Percentiles rank a stretch among this genome's conserved stretches.
phyloP scores from a whole-genome alignment of 2,329 filamentous ascomycete genomes.

The Aspergillus alliaceus region DNA sequence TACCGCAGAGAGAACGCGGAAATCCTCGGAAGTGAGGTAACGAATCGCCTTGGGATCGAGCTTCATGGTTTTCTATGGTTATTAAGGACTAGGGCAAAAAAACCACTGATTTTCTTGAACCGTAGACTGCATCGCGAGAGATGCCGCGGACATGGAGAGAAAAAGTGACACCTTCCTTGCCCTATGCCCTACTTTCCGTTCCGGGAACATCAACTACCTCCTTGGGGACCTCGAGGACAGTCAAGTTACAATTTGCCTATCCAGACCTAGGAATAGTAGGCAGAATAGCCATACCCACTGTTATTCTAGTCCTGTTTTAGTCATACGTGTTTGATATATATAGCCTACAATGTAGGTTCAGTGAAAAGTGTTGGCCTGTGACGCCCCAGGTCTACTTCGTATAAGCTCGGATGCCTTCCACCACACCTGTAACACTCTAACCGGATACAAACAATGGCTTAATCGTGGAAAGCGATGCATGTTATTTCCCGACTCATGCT shows the following conservation, averaged over 20 bases:
- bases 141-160: constrained; percentile 13
- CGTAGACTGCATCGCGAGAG: background rate
- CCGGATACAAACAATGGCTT: constrained; percentile 4
- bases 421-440: background rate
- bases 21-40: constrained; percentile 89
- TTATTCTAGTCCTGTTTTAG: background rate
- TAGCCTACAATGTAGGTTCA: background rate
- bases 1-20: constrained; percentile 91
- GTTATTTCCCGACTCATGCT: constrained; percentile 34
- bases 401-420: background rate
- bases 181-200: constrained; percentile 42
- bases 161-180: constrained; percentile 34
- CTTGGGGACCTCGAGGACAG: background rate
- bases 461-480: constrained; percentile 21
- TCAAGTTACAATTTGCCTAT: background rate
- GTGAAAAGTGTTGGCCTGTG: background rate
- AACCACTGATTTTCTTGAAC: background rate
- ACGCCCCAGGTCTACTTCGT: background rate
- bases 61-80: constrained; percentile 65
- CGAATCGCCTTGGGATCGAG: constrained; percentile 92
- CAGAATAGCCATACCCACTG: background rate
- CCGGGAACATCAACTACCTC: constrained; percentile 10
- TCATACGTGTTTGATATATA: too few species aligned
- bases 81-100: background rate
- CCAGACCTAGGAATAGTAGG: background rate